Evolutionary conservation across 345 rosid genomes (phyloP).

Genomic region (Aurinia saxatilis): DNA sequence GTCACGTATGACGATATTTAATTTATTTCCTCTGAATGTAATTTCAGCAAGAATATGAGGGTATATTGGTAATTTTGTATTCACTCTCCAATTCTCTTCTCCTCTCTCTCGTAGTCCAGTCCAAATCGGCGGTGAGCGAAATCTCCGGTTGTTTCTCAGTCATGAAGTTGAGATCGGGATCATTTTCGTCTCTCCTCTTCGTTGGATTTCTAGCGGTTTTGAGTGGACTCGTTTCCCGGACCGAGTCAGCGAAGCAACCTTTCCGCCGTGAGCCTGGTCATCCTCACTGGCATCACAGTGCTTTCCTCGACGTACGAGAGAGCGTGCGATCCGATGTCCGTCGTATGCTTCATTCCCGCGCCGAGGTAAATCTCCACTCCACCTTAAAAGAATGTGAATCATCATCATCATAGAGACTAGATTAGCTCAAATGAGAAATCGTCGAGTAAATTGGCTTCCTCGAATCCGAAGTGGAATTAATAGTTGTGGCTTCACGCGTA

Average conservation of each 20-base stretch:
- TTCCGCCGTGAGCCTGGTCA: conserved; percentile 93
- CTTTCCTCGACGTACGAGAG: conserved; percentile 84
- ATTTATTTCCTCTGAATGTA: background rate
- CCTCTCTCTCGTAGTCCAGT: conserved; percentile 10
- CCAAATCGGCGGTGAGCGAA: conserved; percentile 21
- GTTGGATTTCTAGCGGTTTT: conserved; percentile 15
- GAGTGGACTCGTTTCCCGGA: conserved; percentile 35
- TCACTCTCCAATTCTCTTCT: background rate
- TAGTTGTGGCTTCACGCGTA: background rate
- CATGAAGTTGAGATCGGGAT: conserved; percentile 34
- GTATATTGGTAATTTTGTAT: conserved; percentile 7
- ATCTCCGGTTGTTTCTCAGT: conserved; percentile 17
- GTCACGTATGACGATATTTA: conserved; percentile 17
- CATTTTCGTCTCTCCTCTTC: background rate
- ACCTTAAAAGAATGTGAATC: background rate
- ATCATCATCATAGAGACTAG: background rate
- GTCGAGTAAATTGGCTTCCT: background rate
- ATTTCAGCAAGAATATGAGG: background rate
- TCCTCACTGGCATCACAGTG: conserved; percentile 97
- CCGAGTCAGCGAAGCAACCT: conserved; percentile 60
- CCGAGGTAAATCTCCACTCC: conserved; percentile 52
- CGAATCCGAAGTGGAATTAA: background rate
- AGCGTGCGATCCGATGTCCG: conserved; percentile 88
- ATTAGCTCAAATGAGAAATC: conserved; percentile 9
- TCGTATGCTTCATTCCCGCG: conserved; percentile 95